These are phyloP conservation scores for Pedinophyceae sp. DNA, from an alignment of 139 green algal species.

Conservation along the genomic window DNA sequence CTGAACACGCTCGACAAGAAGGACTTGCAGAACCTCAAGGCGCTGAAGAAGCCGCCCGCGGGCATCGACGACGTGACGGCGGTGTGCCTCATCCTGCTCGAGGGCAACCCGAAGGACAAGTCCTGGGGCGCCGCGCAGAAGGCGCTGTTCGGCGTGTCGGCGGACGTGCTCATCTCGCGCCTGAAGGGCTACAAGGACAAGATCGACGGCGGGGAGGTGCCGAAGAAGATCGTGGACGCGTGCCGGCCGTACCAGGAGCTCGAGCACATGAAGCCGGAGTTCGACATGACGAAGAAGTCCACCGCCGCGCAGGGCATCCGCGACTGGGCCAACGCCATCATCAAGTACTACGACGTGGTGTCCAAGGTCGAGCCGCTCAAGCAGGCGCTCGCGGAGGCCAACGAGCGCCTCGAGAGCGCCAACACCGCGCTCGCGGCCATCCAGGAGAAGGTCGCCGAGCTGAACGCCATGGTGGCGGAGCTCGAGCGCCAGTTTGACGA, in stretches of 20 bases:
- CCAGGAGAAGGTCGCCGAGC: slow-evolving; percentile 46
- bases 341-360: slow-evolving; percentile 77
- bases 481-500: slow-evolving; percentile 60
- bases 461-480: slow-evolving; percentile 55
- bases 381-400: slow-evolving; percentile 62
- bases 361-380: slow-evolving; percentile 62
- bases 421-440: slow-evolving; percentile 41
- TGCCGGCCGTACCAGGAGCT: slow-evolving; percentile 60
- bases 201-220: slow-evolving; percentile 65
- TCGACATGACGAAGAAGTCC: slow-evolving; percentile 66
- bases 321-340: slow-evolving; percentile 79
- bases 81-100: slow-evolving; percentile 68
- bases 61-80: slow-evolving; percentile 80
- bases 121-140: slow-evolving; percentile 62
- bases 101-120: slow-evolving; percentile 77
- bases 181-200: slow-evolving; percentile 66
- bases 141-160: slow-evolving; percentile 69
- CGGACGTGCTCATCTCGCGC: slow-evolving; percentile 67
- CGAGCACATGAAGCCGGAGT: slow-evolving; percentile 65
- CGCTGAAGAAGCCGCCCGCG: slow-evolving; percentile 67
- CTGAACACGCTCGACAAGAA: slow-evolving; percentile 86
- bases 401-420: slow-evolving; percentile 58
- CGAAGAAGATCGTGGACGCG: slow-evolving; percentile 53
- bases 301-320: slow-evolving; percentile 69
- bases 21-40: slow-evolving; percentile 38